These are phyloP conservation scores for Thamnidium elegans DNA, from an alignment of 192 early-diverging fungal species.

Conservation along the genomic window DNA sequence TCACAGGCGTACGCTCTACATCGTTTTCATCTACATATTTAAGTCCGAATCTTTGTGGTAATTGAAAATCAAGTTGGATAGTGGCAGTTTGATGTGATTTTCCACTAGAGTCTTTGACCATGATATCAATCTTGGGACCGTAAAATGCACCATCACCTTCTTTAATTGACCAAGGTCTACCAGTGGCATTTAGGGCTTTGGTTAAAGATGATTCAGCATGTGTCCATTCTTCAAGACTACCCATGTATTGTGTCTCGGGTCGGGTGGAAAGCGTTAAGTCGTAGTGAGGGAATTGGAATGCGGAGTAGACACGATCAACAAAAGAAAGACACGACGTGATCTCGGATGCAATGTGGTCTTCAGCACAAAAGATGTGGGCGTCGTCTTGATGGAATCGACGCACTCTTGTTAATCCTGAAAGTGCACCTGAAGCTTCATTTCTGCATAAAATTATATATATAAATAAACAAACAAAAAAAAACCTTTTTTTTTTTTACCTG, in stretches of 20 bases:
- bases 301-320: constrained; percentile 73
- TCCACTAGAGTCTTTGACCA: constrained; percentile 76
- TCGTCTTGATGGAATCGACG: constrained; percentile 97
- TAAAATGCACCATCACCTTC: constrained; percentile 94
- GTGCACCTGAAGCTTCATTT: constrained; percentile 88
- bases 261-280: constrained; percentile 80
- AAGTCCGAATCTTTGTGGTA: constrained; percentile 81
- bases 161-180: constrained; percentile 66
- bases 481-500: constrained; percentile 45
- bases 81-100: constrained; percentile 92
- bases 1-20: constrained; percentile 70
- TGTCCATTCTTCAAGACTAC: constrained; percentile 71
- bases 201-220: constrained; percentile 72
- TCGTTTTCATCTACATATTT: constrained; percentile 72
- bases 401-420: constrained; percentile 88
- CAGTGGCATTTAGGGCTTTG: constrained; percentile 63
- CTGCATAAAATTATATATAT: constrained; percentile 35
- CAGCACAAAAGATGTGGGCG: constrained; percentile 92
- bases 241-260: constrained; percentile 70
- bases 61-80: constrained; percentile 93
- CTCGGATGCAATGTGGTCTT: constrained; percentile 75
- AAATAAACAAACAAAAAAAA: constrained; percentile 16
- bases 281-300: constrained; percentile 78
- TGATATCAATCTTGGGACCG: constrained; percentile 94
- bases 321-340: constrained; percentile 75